Conservation (phyloP, 768 basidiomycete species). For the Tubosaeta brunneosetosa region DNA sequence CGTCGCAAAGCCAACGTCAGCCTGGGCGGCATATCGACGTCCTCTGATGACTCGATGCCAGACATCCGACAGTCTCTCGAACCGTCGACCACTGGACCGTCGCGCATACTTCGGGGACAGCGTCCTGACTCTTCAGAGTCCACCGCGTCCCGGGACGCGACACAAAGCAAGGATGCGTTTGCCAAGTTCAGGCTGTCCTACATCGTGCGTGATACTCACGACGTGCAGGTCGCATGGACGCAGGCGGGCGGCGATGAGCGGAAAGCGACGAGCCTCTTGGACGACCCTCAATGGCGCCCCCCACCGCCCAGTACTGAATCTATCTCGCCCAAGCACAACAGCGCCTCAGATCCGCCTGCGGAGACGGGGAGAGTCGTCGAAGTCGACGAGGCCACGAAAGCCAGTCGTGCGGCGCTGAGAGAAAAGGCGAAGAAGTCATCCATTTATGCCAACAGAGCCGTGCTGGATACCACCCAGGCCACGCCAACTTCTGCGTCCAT, state of each 20-base stretch:
- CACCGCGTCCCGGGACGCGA: conserved; percentile 22
- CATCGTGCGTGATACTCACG: conserved; percentile 37
- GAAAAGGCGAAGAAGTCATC: conserved; percentile 81
- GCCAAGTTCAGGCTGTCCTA: conserved; percentile 61
- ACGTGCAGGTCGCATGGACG: conserved; percentile 62
- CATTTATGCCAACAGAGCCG: conserved; percentile 68
- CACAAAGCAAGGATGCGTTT: conserved; percentile 32
- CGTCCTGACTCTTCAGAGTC: conserved; percentile 32
- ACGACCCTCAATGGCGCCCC: conserved; percentile 53
- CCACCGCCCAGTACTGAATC: conserved; percentile 20
- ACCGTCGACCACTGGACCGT: conserved; percentile 34
- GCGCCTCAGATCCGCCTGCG: conserved; percentile 17
- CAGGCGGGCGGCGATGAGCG: conserved; percentile 57
- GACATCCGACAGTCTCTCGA: conserved; percentile 41
- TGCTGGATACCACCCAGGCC: conserved; percentile 44
- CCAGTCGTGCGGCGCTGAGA: conserved; percentile 56
- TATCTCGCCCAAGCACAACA: conserved; percentile 8
- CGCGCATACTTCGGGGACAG: conserved; percentile 54
- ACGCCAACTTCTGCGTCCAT: conserved; percentile 33
- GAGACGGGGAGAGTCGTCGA: conserved; percentile 64
- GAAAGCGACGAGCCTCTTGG: conserved; percentile 54
- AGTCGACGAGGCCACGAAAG: conserved; percentile 68
- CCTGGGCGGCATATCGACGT: conserved; percentile 45
- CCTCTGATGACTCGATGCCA: conserved; percentile 67
- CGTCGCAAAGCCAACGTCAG: conserved; percentile 38